Evolutionary conservation across 2,329 filamentous ascomycete genomes (phyloP), one percentile per base, ranked within the genome.

Genomic region (Ophiostoma perfectum): DNA sequence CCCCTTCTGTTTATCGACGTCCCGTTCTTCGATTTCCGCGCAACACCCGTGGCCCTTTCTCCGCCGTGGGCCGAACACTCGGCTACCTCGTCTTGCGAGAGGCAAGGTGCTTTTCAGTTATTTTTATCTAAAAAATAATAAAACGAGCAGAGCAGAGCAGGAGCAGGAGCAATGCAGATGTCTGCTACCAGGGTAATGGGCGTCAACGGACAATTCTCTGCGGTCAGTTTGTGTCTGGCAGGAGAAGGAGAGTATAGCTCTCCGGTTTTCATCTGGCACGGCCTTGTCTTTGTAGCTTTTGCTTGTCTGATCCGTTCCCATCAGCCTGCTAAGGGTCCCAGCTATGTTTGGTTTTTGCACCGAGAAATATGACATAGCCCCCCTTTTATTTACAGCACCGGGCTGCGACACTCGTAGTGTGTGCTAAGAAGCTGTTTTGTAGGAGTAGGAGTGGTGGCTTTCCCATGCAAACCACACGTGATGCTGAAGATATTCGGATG

Each of bases 191-290:
- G 49, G 36, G 62, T 42, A 63, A 69, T 65, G 66, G 49, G 39
- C 64, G 64, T 66, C 66, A 66, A 68, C 66, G 66, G 65, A 67
- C 64, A 18, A n/a, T 68, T 45, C 44, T 66, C 66, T 70, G 52
- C 66, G 64, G 64, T 41, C 65, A 44, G 36, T 38, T 39, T 49
- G 67, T 69, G 69, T 67, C 67, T 70, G 55, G 67, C 60, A 36
- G 14, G 16, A 41, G 16, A n/a, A 65, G 44, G 63, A 42, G 38
- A 69, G 55, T 67, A 66, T 67, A 67, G 62, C 65, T 69, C 67
- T 52, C 66, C 55, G 27, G 55, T 38, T 36, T 69, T 69, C 64
- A 69, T 66, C 67, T 58, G 67, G 58, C 52, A 66, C 44, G 39
- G 55, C 42, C 58, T 64, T 67, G 39, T n/a, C 42, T 52, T 39